Conservation (phyloP, 1,284 basidiomycete genomes). For the Trichosporon inkin region DNA sequence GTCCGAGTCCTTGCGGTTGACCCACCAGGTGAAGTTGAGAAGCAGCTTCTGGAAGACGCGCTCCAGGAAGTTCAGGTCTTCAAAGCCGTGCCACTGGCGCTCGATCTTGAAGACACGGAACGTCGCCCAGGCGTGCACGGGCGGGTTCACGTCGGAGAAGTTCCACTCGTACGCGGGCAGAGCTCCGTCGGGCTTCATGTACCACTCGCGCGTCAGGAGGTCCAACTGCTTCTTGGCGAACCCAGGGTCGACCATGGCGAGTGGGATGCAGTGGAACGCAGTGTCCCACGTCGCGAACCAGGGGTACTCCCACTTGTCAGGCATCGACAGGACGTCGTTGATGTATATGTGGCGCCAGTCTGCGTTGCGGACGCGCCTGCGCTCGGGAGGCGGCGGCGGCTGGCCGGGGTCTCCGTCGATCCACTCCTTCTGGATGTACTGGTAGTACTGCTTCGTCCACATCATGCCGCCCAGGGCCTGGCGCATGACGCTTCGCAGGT, state of each 20-base stretch:
- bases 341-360: constrained; percentile 94
- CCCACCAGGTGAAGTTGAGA: constrained; percentile 99
- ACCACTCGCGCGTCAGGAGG: constrained; percentile 95
- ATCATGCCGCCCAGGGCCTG: constrained; percentile 98
- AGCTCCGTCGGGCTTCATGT: constrained; percentile 94
- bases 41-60: constrained; percentile 92
- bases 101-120: constrained; percentile 98
- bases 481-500: constrained; percentile 91
- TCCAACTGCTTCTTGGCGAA: constrained; percentile 98
- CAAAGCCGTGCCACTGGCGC: constrained; percentile 83
- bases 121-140: constrained; percentile 95
- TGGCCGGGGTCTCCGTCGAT: constrained; percentile 90
- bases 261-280: constrained; percentile 95
- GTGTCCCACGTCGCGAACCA: constrained; percentile 95
- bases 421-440: constrained; percentile 95
- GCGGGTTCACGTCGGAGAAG: constrained; percentile 93
- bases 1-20: constrained; percentile 91
- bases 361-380: constrained; percentile 81
- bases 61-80: constrained; percentile 89
- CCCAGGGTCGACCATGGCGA: constrained; percentile 87
- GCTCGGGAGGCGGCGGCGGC: constrained; percentile 84
- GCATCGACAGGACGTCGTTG: constrained; percentile 95
- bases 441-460: constrained; percentile 97
- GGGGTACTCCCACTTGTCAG: constrained; percentile 99
- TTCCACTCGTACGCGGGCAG: constrained; percentile 99